Percentiles rank a stretch among this genome's conserved stretches.
Evolutionary conservation across 768 basidiomycete genomes (phyloP).

Genomic region (Mycena latifolia): DNA sequence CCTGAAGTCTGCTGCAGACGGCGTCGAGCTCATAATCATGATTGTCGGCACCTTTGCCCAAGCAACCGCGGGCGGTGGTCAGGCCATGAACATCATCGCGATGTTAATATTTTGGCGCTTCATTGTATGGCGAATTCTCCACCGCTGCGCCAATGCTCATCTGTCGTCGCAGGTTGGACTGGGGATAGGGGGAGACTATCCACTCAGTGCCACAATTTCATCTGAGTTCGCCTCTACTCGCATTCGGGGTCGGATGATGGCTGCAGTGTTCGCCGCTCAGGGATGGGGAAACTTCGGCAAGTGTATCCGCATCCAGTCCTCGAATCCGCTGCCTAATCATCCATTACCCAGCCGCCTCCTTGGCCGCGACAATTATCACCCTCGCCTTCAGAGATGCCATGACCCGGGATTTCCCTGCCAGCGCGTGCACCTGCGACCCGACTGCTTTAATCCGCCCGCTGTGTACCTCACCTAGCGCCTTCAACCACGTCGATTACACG

Average conservation of each 20-base stretch:
- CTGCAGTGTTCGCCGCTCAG: conserved; percentile 87
- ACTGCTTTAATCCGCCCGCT: no score
- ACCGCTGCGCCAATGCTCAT: no score
- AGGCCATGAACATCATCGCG: conserved; percentile 76
- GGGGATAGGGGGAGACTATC: conserved; percentile 93
- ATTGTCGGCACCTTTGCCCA: conserved; percentile 85
- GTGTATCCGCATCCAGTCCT: conserved; percentile 39
- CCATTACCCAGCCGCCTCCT: conserved; percentile 62
- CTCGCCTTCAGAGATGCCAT: conserved; percentile 83
- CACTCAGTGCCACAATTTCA: conserved; percentile 86
- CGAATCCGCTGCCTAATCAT: background rate
- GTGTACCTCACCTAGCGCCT: no score
- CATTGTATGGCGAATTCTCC: conserved; percentile 60
- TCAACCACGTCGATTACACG: conserved; percentile 75
- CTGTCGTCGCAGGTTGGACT: conserved; percentile 70
- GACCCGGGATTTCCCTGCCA: no score
- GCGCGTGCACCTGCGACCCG: no score
- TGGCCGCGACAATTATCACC: conserved; percentile 75
- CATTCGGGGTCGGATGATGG: conserved; percentile 89
- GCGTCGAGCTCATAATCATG: conserved; percentile 84
- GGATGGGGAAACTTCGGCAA: conserved; percentile 89
- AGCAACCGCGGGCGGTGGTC: conserved; percentile 76
- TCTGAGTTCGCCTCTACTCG: conserved; percentile 89
- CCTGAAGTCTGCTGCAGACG: conserved; percentile 62
- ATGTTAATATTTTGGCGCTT: conserved; percentile 95